Percentiles rank a stretch among this genome's conserved stretches.
Conservation (phyloP, 192 early-diverging fungal genomes). For the Umbelopsis isabellina region DNA sequence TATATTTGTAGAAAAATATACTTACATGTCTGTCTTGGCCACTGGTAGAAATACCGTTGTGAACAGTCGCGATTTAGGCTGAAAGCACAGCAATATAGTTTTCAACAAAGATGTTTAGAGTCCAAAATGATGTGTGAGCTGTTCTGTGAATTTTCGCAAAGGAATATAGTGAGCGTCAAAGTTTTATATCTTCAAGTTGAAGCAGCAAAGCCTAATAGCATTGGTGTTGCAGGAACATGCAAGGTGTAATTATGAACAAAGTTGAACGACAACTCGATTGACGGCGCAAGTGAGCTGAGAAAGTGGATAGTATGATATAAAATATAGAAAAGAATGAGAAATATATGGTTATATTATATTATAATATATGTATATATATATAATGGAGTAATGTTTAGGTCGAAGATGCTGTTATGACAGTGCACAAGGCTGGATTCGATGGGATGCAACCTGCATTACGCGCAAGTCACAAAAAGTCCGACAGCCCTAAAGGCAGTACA, state of each 20-base stretch:
- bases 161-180: neutral
- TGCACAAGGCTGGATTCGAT: no score
- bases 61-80: conserved; percentile 7
- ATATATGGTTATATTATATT: neutral
- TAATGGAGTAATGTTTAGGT: no score
- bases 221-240: conserved; percentile 4
- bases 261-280: no score
- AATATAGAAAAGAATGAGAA: no score
- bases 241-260: no score
- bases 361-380: no score
- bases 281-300: no score
- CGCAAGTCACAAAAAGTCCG: conserved; percentile 8
- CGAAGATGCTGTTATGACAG: no score
- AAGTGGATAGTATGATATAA: neutral
- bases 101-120: no score
- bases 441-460: no score
- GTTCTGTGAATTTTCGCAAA: neutral
- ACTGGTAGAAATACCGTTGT: neutral
- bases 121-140: neutral
- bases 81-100: no score
- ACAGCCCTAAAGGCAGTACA: neutral
- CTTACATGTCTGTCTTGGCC: conserved; percentile 6
- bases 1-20: neutral
- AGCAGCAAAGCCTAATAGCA: neutral
- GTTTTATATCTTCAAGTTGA: neutral